Evolutionary conservation across 2,329 filamentous ascomycete genomes (phyloP).

Genomic region (Alternaria sp.): DNA sequence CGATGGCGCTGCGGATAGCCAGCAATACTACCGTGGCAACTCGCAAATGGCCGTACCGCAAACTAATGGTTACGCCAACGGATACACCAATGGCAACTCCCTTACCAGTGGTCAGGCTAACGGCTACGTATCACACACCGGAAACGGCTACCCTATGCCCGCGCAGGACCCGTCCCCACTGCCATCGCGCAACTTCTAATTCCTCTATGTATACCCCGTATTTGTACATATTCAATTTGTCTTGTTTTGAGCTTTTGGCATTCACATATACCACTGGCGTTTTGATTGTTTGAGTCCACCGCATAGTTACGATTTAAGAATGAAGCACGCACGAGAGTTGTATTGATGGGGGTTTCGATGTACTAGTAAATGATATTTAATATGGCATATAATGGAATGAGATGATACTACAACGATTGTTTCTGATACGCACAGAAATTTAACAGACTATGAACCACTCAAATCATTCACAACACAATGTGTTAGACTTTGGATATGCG

Average conservation of each 20-base stretch:
- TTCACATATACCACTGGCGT: constrained; percentile 14
- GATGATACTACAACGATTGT: background rate
- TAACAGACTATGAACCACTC: background rate
- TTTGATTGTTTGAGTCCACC: background rate
- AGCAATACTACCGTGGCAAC: constrained; percentile 37
- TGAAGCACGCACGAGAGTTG: background rate
- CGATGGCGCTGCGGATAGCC: constrained; percentile 34
- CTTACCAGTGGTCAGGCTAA: constrained; percentile 9
- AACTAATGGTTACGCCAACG: constrained; percentile 16
- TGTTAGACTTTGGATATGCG: background rate
- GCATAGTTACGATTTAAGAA: constrained; percentile 1
- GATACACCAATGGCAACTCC: constrained; percentile 10
- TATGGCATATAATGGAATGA: background rate
- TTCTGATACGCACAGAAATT: too few relatives aligned
- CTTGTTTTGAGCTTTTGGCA: background rate
- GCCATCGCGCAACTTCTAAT: constrained; percentile 39
- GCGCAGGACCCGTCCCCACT: constrained; percentile 22
- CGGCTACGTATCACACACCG: constrained; percentile 8
- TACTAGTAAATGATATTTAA: background rate
- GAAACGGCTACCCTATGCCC: constrained; percentile 32
- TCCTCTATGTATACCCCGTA: constrained; percentile 3
- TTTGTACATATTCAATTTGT: constrained; percentile 4
- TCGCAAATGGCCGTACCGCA: constrained; percentile 9
- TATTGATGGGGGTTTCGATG: background rate
- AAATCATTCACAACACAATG: background rate